A percentile compares a stretch with the other conserved stretches of the same genome.
These are phyloP conservation scores for Arabidopsis thaliana DNA, from an alignment of 345 rosid species.

Conservation along the genomic window TAIR10.1 NC_003075.7:15463001-15463500, in stretches of 20 bases:
- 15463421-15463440: conserved; percentile 53
- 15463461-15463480: neutral
- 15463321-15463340: conserved; percentile 31
- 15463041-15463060: conserved; percentile 54
- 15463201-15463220: conserved; percentile 66
- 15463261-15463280: conserved; percentile 61
- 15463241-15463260: conserved; percentile 61
- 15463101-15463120: conserved; percentile 42
- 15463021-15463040: conserved; percentile 46
- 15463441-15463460: conserved; percentile 61
- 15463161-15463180: conserved; percentile 50
- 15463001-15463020: conserved; percentile 37
- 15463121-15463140: conserved; percentile 23
- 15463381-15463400: conserved; percentile 50
- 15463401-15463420: conserved; percentile 52
- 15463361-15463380: conserved; percentile 59
- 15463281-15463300: conserved; percentile 49
- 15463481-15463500: too few species aligned
- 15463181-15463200: conserved; percentile 56
- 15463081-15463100: conserved; percentile 62
- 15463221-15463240: conserved; percentile 60
- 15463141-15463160: conserved; percentile 49
- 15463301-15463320: conserved; percentile 52
- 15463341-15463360: conserved; percentile 31
- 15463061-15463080: conserved; percentile 50